A percentile compares a stretch with the other conserved stretches of the same genome.
Evolutionary conservation across 2,329 filamentous ascomycete genomes (phyloP).

Genomic region (Colletotrichum sp.): DNA sequence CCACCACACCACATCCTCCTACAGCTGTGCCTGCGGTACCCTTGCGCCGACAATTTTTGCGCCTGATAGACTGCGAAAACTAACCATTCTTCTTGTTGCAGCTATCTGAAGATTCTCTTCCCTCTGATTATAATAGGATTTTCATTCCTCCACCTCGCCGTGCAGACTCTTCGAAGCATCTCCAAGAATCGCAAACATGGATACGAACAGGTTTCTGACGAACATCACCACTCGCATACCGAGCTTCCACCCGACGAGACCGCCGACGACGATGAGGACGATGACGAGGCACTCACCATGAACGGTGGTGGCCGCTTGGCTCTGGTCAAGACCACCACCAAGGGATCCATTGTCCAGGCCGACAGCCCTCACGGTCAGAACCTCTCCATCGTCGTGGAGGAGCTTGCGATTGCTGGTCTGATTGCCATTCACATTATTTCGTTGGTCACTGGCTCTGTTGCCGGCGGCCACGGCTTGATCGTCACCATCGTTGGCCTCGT

Average conservation of each 20-base stretch:
- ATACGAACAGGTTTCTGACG: constrained; percentile 62
- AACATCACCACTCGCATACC: constrained; percentile 51
- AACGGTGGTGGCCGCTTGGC: constrained; percentile 58
- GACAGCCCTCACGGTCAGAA: constrained; percentile 79
- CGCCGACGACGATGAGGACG: constrained; percentile 62
- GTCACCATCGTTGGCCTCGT: constrained; percentile 71
- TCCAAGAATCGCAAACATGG: constrained; percentile 54
- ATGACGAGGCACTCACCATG: constrained; percentile 62
- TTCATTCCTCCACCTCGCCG: constrained; percentile 71
- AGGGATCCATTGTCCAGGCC: constrained; percentile 68
- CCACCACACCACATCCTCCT: neutral
- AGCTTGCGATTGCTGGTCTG: constrained; percentile 74
- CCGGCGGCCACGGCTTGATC: constrained; percentile 60
- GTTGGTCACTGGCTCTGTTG: constrained; percentile 61
- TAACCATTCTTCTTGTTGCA: constrained; percentile 38
- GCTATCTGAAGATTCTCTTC: constrained; percentile 81
- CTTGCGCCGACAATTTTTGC: neutral
- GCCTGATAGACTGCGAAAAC: neutral
- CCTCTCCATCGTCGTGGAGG: constrained; percentile 74
- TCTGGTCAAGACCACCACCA: constrained; percentile 65
- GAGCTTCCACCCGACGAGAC: constrained; percentile 53
- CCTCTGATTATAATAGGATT: constrained; percentile 74
- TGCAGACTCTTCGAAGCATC: constrained; percentile 61
- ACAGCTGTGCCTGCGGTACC: neutral
- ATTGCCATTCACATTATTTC: constrained; percentile 72